Conservation (phyloP, 176 grass and related monocot species). For the Elaeis guineensis region DNA sequence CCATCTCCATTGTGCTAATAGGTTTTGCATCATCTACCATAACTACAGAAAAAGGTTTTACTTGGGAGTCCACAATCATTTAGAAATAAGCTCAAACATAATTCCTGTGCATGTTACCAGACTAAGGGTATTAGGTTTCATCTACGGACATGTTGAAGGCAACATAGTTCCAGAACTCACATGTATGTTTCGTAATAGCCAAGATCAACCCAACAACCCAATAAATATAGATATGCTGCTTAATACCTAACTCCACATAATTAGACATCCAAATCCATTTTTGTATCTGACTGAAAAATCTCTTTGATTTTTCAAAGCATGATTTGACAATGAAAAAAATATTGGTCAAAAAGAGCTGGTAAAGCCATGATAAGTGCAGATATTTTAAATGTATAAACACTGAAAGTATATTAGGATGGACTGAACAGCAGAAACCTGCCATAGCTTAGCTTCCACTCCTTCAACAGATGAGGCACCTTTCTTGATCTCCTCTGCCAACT, state of each 20-base stretch:
- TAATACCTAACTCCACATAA: not conserved
- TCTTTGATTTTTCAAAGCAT: too few species aligned
- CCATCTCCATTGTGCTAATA: too few species aligned
- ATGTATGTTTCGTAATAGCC: too few species aligned
- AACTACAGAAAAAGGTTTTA: too few species aligned
- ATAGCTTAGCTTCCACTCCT: slow-evolving; percentile 79
- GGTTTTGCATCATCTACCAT: too few species aligned
- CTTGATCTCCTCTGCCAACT: slow-evolving; percentile 77
- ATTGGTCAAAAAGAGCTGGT: too few species aligned
- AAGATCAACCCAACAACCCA: not conserved
- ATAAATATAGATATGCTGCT: not conserved
- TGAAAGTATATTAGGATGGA: not conserved
- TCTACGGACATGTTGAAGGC: not conserved
- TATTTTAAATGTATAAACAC: too few species aligned
- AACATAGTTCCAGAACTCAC: too few species aligned
- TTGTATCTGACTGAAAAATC: too few species aligned
- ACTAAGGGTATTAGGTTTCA: not conserved
- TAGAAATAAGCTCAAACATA: not conserved
- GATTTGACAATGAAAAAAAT: too few species aligned
- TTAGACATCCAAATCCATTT: too few species aligned
- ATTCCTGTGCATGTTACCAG: not conserved
- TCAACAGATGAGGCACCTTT: slow-evolving; percentile 73
- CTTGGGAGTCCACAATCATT: not conserved
- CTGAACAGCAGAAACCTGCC: slow-evolving; percentile 44
- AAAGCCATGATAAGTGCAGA: too few species aligned